phyloP scores from a whole-genome alignment of 768 basidiomycete species.

The Leccinum uliginosum region DNA sequence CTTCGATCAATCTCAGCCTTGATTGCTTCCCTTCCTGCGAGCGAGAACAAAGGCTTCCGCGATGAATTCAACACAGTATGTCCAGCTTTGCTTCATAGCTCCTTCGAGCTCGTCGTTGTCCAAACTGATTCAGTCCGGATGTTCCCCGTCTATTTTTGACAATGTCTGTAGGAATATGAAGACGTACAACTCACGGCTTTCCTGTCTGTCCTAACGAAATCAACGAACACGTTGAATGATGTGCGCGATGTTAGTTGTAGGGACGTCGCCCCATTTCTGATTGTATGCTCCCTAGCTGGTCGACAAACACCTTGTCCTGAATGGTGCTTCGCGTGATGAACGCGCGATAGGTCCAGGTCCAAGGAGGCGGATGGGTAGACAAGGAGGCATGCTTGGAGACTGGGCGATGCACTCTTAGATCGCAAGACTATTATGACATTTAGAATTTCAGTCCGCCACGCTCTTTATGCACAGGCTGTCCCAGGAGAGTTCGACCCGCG shows the following conservation, averaged over 20 bases:
- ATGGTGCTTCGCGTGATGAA: constrained; percentile 54
- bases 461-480: not conserved
- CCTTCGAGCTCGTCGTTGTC: not conserved
- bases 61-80: constrained; percentile 85
- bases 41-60: constrained; percentile 76
- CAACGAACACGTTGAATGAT: constrained; percentile 82
- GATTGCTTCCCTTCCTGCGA: constrained; percentile 83
- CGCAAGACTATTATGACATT: not conserved
- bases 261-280: constrained; percentile 2
- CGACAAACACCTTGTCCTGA: constrained; percentile 67
- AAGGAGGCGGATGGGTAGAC: constrained; percentile 50
- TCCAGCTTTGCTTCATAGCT: constrained; percentile 1
- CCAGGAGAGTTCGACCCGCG: not conserved
- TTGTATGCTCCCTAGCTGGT: constrained; percentile 47
- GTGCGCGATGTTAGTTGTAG: constrained; percentile 44
- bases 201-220: constrained; percentile 84
- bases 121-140: not conserved
- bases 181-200: constrained; percentile 93
- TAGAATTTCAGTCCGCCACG: not conserved
- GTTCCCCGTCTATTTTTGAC: not conserved
- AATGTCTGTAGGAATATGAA: constrained; percentile 73
- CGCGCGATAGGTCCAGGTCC: constrained; percentile 38
- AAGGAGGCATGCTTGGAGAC: constrained; percentile 44
- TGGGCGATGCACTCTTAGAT: constrained; percentile 50
- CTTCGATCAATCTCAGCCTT: constrained; percentile 84